A percentile compares a stretch with the other conserved stretches of the same genome.
Conservation (phyloP, 78 protist genomes). For the Dictyostelium intermedium region DNA sequence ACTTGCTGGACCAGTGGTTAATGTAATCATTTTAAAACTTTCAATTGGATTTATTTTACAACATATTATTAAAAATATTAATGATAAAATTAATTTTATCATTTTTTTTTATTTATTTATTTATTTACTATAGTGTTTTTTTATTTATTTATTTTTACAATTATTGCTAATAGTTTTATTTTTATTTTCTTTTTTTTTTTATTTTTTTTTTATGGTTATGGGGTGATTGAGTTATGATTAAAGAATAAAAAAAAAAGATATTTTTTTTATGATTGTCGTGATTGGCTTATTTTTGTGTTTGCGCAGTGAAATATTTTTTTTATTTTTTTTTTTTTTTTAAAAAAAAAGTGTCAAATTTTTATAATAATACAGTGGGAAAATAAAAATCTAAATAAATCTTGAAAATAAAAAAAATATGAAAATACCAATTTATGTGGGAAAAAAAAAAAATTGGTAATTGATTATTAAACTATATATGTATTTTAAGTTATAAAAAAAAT, state of each 20-base stretch:
- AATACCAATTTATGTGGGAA: background rate
- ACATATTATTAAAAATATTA: background rate
- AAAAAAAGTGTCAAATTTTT: background rate
- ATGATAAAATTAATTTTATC: conserved; percentile 1
- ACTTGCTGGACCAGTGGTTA: background rate
- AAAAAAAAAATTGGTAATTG: background rate
- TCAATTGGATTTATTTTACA: background rate
- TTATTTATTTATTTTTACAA: background rate
- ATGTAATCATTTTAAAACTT: background rate
- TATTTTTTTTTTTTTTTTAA: too few species aligned
- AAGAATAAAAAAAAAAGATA: background rate
- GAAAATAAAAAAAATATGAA: too few species aligned
- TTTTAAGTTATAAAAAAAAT: too few species aligned
- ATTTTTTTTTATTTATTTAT: background rate
- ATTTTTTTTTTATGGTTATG: background rate
- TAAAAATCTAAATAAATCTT: background rate
- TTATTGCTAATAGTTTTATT: background rate
- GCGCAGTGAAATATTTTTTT: background rate
- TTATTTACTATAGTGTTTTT: background rate
- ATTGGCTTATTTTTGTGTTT: too few species aligned
- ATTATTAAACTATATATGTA: background rate
- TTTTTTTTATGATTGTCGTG: background rate
- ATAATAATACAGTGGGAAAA: background rate
- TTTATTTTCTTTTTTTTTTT: too few species aligned
- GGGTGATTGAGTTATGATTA: background rate